A percentile compares a stretch with the other conserved stretches of the same genome.
Evolutionary conservation across 2,329 filamentous ascomycete species (phyloP).

Genomic region (Coleophoma crateriformis): DNA sequence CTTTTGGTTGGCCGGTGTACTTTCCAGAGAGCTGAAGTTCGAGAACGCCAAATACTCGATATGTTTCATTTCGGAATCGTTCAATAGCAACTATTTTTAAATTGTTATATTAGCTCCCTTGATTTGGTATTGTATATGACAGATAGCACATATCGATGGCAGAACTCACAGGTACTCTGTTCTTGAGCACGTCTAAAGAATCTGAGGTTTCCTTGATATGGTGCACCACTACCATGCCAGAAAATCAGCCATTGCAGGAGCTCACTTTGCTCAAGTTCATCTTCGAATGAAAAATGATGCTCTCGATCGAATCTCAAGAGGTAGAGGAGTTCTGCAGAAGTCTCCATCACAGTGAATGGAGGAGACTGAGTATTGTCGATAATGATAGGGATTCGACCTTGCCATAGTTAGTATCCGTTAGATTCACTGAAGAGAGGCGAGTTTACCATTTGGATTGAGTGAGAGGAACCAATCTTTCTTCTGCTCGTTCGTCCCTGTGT

Average conservation of each 20-base stretch:
- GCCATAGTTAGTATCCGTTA: conserved; percentile 12
- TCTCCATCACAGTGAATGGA: conserved; percentile 47
- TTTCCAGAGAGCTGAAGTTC: conserved; percentile 47
- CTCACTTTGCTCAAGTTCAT: conserved; percentile 42
- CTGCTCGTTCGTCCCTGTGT: conserved; percentile 46
- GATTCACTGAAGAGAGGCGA: conserved; percentile 4
- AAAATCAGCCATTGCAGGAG: conserved; percentile 49
- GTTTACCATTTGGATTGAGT: conserved; percentile 37
- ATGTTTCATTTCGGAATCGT: conserved; percentile 44
- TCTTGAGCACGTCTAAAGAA: conserved; percentile 36
- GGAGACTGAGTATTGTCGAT: conserved; percentile 42
- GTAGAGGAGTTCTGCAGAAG: conserved; percentile 46
- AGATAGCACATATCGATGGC: background rate
- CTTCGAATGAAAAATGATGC: conserved; percentile 43
- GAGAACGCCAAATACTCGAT: conserved; percentile 48
- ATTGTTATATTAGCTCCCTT: background rate
- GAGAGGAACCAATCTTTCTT: conserved; percentile 49
- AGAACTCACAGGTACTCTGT: conserved; percentile 35
- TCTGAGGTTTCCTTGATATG: conserved; percentile 33
- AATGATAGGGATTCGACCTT: conserved; percentile 40
- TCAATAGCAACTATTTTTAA: conserved; percentile 34
- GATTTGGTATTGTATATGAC: background rate
- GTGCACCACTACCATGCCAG: conserved; percentile 40
- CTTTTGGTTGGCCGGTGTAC: conserved; percentile 39
- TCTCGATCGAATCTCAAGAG: conserved; percentile 45